Base-by-base conservation (phyloP, 352 stramenopile genomes). In the Phytophthora pinifolia region DNA sequence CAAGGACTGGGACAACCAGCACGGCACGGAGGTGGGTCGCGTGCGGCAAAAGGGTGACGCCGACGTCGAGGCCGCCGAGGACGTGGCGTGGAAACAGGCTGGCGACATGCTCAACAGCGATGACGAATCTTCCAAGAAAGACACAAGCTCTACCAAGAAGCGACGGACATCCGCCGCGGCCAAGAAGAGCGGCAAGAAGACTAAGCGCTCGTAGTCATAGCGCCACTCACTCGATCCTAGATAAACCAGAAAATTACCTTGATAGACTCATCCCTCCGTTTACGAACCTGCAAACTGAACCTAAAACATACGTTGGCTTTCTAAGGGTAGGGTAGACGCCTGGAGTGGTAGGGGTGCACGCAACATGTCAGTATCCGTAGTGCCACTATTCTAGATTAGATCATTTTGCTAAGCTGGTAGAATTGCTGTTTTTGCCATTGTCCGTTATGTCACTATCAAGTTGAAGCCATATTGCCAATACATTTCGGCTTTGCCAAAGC, bases 1-100 rank as follows among this genome's bases (percentile, higher is more conserved):
- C 22, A 93, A 91, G 66, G 83, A 93, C 71, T 93, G 81, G 79
- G 81, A 92, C 51, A 72, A 72, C 39, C 72, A 77, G 27, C 68
- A 84, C 59, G 71, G 74, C 48, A 81, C 56, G 6, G 71, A 84
- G 52, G 38, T 73, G 3, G 74, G 74, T 30, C 69, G 74, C 43
- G 66, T 73, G 43, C 71, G 63, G 39, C 43, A 67, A 50, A 59
- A 57, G 12, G 79, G 82, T 20, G 76, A 86, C 29, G 81, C 67
- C 5, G 79, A 88, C n/a, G 64, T 70, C 7, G 81, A 88, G 55
- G 76, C 76, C 1, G 75, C 58, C 0, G 82, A 92, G 31, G 75
- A 86, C 15, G 71, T 76, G 27, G 79, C 76, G 5, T 92, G 82
- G 82, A 88, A 84, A 51, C 75, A 86, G 37, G 67, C 75, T 4